Evolutionary conservation across 2,329 filamentous ascomycete species (phyloP).

Genomic region (Lecanoromycetidae sp.): DNA sequence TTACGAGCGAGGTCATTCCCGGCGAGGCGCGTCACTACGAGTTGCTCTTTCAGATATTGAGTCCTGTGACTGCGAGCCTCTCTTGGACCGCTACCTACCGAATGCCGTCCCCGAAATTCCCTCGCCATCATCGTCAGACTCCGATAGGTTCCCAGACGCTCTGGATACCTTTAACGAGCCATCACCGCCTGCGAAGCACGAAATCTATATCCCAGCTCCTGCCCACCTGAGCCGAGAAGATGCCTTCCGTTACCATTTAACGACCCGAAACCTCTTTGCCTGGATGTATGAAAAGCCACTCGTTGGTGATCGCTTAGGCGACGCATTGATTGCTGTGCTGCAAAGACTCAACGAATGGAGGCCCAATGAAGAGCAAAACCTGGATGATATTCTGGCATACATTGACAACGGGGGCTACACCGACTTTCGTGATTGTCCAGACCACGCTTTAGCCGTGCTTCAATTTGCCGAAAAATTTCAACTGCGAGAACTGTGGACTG

Average conservation of each 20-base stretch:
- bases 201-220: conserved; percentile 61
- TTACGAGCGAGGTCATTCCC: conserved; percentile 52
- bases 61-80: conserved; percentile 44
- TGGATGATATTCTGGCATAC: conserved; percentile 51
- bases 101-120: conserved; percentile 21
- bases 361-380: conserved; percentile 42
- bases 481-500: conserved; percentile 53
- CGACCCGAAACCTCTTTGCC: conserved; percentile 64
- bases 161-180: conserved; percentile 22
- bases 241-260: conserved; percentile 51
- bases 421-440: conserved; percentile 51
- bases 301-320: conserved; percentile 55
- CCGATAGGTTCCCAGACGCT: conserved; percentile 26
- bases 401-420: conserved; percentile 59
- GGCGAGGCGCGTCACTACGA: conserved; percentile 54
- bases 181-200: conserved; percentile 26
- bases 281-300: conserved; percentile 54
- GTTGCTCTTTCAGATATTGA: conserved; percentile 49
- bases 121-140: conserved; percentile 24
- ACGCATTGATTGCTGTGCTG: conserved; percentile 51
- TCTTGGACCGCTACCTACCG: conserved; percentile 37
- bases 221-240: conserved; percentile 40
- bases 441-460: conserved; percentile 56
- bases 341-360: conserved; percentile 54
- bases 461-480: conserved; percentile 56